Evolutionary conservation across 331 rosid species (phyloP).

Genomic region (Malus hybrid): DNA sequence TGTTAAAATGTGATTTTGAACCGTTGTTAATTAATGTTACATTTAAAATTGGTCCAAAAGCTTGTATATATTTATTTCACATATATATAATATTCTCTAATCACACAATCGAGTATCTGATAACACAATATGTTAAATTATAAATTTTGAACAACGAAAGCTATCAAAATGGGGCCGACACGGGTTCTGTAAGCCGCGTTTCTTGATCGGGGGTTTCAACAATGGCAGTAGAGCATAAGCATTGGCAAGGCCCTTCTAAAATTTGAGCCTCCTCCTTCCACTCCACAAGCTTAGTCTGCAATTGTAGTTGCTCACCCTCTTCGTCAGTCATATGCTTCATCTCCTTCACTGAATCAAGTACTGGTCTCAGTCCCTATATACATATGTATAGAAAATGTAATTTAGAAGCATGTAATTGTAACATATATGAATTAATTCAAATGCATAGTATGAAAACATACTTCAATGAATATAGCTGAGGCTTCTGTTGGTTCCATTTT

Average conservation of each 20-base stretch:
- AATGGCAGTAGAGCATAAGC: conserved; percentile 7
- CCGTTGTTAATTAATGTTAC: no score
- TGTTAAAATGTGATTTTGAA: no score
- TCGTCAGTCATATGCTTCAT: conserved; percentile 10
- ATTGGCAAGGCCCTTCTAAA: conserved; percentile 23
- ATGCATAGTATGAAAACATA: background rate
- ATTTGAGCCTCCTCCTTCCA: conserved; percentile 17
- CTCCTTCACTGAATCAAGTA: conserved; percentile 16
- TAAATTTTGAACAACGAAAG: background rate
- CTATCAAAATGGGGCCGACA: conserved; percentile 62
- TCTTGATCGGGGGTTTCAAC: conserved; percentile 1
- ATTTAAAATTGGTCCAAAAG: no score
- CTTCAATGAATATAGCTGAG: conserved; percentile 42
- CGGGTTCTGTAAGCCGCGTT: conserved; percentile 32
- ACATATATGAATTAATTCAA: background rate
- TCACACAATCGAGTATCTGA: background rate
- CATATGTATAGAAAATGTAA: background rate
- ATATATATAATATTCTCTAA: background rate
- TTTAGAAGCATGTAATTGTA: background rate
- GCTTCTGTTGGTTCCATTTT: conserved; percentile 47
- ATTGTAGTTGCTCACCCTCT: background rate
- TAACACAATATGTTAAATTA: background rate
- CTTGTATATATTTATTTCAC: background rate
- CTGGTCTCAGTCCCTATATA: conserved; percentile 24
- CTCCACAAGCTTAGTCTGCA: conserved; percentile 6